phyloP scores from a whole-genome alignment of 2,329 filamentous ascomycete genomes.

The Cryphonectria parasitica region DNA sequence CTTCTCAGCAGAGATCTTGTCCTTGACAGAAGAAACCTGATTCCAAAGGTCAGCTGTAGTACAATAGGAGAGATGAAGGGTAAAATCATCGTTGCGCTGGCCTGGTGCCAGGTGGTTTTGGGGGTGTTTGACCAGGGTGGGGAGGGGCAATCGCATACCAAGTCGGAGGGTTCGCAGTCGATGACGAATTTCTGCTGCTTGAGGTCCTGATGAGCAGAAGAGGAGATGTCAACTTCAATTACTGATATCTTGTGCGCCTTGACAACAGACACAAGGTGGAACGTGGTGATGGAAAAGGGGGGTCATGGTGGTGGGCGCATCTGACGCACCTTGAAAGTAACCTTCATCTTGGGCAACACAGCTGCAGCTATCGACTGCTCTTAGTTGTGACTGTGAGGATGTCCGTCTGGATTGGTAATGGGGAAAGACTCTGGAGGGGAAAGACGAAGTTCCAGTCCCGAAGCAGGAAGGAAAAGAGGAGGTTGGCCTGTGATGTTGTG shows the following conservation, averaged over 20 bases:
- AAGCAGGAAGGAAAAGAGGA: background rate
- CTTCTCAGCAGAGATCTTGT: slow-evolving; percentile 89
- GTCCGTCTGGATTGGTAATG: background rate
- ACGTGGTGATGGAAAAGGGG: background rate
- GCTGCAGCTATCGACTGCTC: slow-evolving; percentile 39
- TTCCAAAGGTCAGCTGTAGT: slow-evolving; percentile 33
- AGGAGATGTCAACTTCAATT: slow-evolving; percentile 28
- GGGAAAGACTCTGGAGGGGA: slow-evolving; percentile 14
- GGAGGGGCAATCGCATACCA: slow-evolving; percentile 64
- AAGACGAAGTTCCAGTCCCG: background rate
- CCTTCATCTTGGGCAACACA: slow-evolving; percentile 63
- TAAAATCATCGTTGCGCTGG: background rate
- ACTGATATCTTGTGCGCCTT: slow-evolving; percentile 12
- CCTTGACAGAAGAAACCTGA: slow-evolving; percentile 88
- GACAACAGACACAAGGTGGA: background rate
- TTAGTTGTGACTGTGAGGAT: slow-evolving; percentile 10
- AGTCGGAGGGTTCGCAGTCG: slow-evolving; percentile 90
- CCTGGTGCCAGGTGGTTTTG: background rate
- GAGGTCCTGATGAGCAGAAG: slow-evolving; percentile 70
- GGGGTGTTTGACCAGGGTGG: background rate
- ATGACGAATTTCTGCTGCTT: slow-evolving; percentile 99
- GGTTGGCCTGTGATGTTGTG: background rate
- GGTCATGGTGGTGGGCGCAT: slow-evolving; percentile 5
- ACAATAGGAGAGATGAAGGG: background rate
- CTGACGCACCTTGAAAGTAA: slow-evolving; percentile 65